Evolutionary conservation across 352 stramenopile species (phyloP), one percentile per base, ranked within the genome.

Genomic region (Pythium chondricola): DNA sequence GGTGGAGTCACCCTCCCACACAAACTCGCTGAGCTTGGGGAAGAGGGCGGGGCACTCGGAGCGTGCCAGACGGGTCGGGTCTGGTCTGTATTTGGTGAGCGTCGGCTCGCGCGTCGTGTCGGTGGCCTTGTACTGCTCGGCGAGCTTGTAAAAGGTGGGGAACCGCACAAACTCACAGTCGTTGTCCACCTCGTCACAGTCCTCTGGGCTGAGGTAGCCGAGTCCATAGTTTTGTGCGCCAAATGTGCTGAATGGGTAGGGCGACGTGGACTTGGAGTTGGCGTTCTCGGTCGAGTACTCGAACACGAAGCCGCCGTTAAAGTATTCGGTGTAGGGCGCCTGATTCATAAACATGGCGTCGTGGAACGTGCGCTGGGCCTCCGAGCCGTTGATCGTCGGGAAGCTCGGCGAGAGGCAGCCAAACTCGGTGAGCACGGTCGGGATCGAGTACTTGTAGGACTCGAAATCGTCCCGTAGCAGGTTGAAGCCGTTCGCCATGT

Each of bases 271-370:
- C 59, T 71, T 73, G 30, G 69, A 81, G 63, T 89, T 89, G 53
- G 72, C 69, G 39, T 78, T 77, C 55, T 93, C 81, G 16, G 77
- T 90, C 32, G 74, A 79, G 63, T 87, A 93, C 63, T 90, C 78
- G 54, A 90, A 93, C 8, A 49, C 78, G 25, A 90, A 71, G 17
- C 78, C 81, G 14, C 81, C 81, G 18, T 63, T 62, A 33, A 89
- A 85, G 35, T 74, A 64, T 37, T 88, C 63, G 17, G 49, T 70
- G 62, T 83, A 85, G 17, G 59, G 38, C 14, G 35, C 38, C 33
- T 48, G 27, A 52, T 84, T 74, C 61, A 93, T 73, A 48, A 67
- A 89, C 38, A 64, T 57, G 6, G 71, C 65, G 57, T 93, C 68
- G 43, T 83, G 65, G 56, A 85, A 93, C 18, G 70, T 89, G 43